A percentile compares a stretch with the other conserved stretches of the same genome.
phyloP scores from a whole-genome alignment of 495 filamentous ascomycete species.

The Neurospora intermedia region DNA sequence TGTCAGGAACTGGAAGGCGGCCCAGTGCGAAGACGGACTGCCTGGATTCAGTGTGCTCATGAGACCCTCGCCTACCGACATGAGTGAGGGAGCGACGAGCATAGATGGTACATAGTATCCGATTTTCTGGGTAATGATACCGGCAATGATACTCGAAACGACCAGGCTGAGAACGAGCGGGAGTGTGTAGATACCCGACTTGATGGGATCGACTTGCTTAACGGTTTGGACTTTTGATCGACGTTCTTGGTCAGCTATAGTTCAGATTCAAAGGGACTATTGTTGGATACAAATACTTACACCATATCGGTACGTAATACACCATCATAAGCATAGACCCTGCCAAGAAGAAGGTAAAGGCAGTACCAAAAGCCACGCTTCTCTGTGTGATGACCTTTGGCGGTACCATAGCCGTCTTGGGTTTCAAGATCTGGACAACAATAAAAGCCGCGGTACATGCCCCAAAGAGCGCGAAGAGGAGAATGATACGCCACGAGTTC shows the following conservation, averaged over 20 bases:
- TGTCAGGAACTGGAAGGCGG: constrained; percentile 60
- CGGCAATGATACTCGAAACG: constrained; percentile 37
- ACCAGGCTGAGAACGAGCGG: constrained; percentile 45
- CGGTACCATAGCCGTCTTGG: constrained; percentile 69
- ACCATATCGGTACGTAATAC: constrained; percentile 65
- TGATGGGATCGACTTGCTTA: constrained; percentile 43
- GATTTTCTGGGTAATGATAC: constrained; percentile 39
- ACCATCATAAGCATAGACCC: constrained; percentile 59
- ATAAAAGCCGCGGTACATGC: constrained; percentile 53
- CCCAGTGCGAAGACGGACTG: constrained; percentile 49
- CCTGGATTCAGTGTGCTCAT: constrained; percentile 51
- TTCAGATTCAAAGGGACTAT: constrained; percentile 11
- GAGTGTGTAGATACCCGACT: constrained; percentile 51
- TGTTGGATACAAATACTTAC: constrained; percentile 35
- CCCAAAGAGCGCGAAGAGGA: constrained; percentile 55
- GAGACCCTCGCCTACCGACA: constrained; percentile 57
- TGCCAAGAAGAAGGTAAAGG: constrained; percentile 50
- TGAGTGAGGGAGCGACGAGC: constrained; percentile 44
- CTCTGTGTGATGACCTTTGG: constrained; percentile 62
- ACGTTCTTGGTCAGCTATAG: constrained; percentile 36
- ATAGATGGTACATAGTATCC: constrained; percentile 65
- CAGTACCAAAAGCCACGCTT: constrained; percentile 50
- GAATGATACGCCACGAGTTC: constrained; percentile 55
- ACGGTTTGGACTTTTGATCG: constrained; percentile 58
- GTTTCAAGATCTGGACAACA: constrained; percentile 52